Evolutionary conservation across 257 asterid species (phyloP).

Genomic region (Perilla frutescens): DNA sequence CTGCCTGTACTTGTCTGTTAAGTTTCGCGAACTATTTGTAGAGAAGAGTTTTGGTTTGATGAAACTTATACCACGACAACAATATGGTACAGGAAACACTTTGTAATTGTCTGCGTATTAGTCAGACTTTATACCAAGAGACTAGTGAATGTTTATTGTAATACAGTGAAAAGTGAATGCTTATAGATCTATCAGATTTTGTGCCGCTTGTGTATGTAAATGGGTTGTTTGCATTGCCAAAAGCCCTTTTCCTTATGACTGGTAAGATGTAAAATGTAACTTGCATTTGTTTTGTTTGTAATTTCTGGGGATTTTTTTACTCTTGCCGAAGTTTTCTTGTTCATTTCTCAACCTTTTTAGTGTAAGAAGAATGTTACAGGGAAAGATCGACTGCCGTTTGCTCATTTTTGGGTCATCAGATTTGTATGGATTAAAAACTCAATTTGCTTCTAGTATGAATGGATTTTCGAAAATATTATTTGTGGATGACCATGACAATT

Average conservation of each 20-base stretch:
- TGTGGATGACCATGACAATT: no score
- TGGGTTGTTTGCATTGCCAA: slow-evolving; percentile 35
- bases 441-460: no score
- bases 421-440: no score
- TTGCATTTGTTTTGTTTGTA: slow-evolving; percentile 1
- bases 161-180: slow-evolving; percentile 26
- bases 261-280: slow-evolving; percentile 45
- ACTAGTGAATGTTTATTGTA: slow-evolving; percentile 36
- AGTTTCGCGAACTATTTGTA: slow-evolving; percentile 34
- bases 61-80: slow-evolving; percentile 29
- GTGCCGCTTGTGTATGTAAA: slow-evolving; percentile 36
- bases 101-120: slow-evolving; percentile 16
- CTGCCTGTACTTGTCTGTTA: slow-evolving; percentile 27
- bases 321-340: slow-evolving; percentile 19
- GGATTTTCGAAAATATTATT: no score
- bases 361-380: no score
- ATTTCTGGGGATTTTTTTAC: slow-evolving; percentile 26
- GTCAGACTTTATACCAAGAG: slow-evolving; percentile 32
- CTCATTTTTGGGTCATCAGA: no score
- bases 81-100: slow-evolving; percentile 30
- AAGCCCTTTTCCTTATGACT: slow-evolving; percentile 32
- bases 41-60: slow-evolving; percentile 45
- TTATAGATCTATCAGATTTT: slow-evolving; percentile 39
- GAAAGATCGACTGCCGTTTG: no score
- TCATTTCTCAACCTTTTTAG: not conserved